Percentiles rank a stretch among this genome's conserved stretches.
Evolutionary conservation across 2,329 filamentous ascomycete species (phyloP).

Genomic region (Colletotrichum abscissum): DNA sequence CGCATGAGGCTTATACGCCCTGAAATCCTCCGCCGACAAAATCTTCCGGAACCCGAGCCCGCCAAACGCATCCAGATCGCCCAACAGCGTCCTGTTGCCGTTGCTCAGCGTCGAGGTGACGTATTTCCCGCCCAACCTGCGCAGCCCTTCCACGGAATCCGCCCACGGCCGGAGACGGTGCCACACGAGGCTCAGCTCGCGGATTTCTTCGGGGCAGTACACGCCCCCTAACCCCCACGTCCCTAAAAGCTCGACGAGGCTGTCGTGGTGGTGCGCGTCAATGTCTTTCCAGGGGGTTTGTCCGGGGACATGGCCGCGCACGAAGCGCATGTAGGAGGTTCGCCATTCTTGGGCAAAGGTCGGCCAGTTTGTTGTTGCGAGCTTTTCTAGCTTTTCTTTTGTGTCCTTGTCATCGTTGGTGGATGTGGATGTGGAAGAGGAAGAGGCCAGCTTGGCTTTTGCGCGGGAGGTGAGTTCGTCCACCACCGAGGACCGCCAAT

Average conservation of each 20-base stretch:
- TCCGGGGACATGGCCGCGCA: slow-evolving; percentile 59
- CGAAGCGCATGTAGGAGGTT: slow-evolving; percentile 71
- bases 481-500: slow-evolving; percentile 79
- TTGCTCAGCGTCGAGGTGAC: slow-evolving; percentile 78
- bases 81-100: slow-evolving; percentile 75
- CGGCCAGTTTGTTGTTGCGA: slow-evolving; percentile 70
- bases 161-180: slow-evolving; percentile 78
- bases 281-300: slow-evolving; percentile 72
- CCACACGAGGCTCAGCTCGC: slow-evolving; percentile 76
- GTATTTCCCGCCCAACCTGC: slow-evolving; percentile 62
- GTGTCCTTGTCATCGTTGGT: slow-evolving; percentile 52
- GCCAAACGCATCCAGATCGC: slow-evolving; percentile 70
- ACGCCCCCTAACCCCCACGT: slow-evolving; percentile 67
- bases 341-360: slow-evolving; percentile 79
- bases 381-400: slow-evolving; percentile 50
- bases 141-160: slow-evolving; percentile 69
- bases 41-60: slow-evolving; percentile 71
- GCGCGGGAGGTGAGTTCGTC: slow-evolving; percentile 66
- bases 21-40: slow-evolving; percentile 76
- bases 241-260: slow-evolving; percentile 68
- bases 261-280: slow-evolving; percentile 76
- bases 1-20: slow-evolving; percentile 79
- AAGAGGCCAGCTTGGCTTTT: slow-evolving; percentile 57
- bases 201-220: slow-evolving; percentile 74
- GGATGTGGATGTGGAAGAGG: slow-evolving; percentile 47